These are phyloP conservation scores for Glycine latifolia DNA, from an alignment of 306 rosid genomes.

Conservation along the genomic window DNA sequence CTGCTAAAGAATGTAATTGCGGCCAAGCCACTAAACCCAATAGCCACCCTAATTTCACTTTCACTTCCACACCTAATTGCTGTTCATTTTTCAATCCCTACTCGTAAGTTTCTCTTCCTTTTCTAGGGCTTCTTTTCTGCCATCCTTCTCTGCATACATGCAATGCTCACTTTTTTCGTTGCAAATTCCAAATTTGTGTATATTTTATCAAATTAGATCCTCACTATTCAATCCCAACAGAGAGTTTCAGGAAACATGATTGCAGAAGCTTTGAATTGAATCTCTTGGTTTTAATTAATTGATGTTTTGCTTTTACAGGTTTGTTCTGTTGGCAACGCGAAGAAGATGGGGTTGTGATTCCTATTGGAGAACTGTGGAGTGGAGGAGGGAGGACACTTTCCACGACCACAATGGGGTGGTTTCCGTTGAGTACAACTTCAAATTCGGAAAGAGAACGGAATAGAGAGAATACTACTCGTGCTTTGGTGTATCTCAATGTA, in stretches of 20 bases:
- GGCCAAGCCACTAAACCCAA: constrained; percentile 7
- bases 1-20: constrained; percentile 6
- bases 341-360: constrained; percentile 57
- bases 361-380: constrained; percentile 9
- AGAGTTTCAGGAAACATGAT: neutral
- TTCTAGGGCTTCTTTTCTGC: constrained; percentile 40
- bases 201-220: neutral
- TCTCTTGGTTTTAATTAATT: neutral
- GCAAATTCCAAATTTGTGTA: neutral
- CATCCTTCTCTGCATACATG: neutral
- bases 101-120: constrained; percentile 41
- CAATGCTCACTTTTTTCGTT: constrained; percentile 5
- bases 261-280: constrained; percentile 17
- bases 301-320: constrained; percentile 33
- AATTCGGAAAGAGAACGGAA: constrained; percentile 50
- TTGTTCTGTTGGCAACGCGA: neutral
- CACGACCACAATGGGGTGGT: constrained; percentile 69
- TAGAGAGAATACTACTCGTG: constrained; percentile 42
- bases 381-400: constrained; percentile 36
- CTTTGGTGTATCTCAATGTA: constrained; percentile 81
- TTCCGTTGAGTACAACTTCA: constrained; percentile 61
- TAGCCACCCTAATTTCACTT: neutral
- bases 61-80: constrained; percentile 3
- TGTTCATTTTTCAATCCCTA: constrained; percentile 37
- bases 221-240: neutral